Conservation (phyloP, 2,329 filamentous ascomycete species). For the Hypoxylon sp. region DNA sequence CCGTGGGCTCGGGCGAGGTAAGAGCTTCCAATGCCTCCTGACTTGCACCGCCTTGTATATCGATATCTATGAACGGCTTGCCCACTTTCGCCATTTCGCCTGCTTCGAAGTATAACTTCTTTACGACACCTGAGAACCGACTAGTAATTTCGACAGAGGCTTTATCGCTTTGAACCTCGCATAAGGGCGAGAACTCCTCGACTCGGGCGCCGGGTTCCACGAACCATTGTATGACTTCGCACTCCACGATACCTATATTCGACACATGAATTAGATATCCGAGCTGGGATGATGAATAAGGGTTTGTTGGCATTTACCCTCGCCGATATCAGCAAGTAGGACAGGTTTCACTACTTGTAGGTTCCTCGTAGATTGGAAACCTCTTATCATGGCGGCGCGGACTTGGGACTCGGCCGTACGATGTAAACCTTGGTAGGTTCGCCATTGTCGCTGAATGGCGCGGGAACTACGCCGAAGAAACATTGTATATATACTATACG, state of each 20-base stretch:
- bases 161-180: conserved; percentile 98
- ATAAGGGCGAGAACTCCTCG: conserved; percentile 97
- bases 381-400: conserved; percentile 50
- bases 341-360: conserved; percentile 77
- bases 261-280: neutral
- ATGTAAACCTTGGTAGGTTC: conserved; percentile 52
- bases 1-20: conserved; percentile 48
- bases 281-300: no score
- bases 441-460: conserved; percentile 61
- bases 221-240: conserved; percentile 99
- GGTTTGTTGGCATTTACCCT: conserved; percentile 68
- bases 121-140: conserved; percentile 92
- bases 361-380: conserved; percentile 60
- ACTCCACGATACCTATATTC: conserved; percentile 91
- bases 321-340: conserved; percentile 83
- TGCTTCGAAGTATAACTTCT: conserved; percentile 93
- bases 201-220: conserved; percentile 94
- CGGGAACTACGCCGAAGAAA: conserved; percentile 63
- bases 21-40: conserved; percentile 62
- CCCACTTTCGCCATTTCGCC: conserved; percentile 97
- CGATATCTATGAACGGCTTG: conserved; percentile 93
- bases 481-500: conserved; percentile 56
- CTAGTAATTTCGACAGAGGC: conserved; percentile 92
- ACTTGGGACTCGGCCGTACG: conserved; percentile 47
- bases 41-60: conserved; percentile 81